These are phyloP conservation scores for Sporothrix luriei DNA, from an alignment of 2,329 filamentous ascomycete genomes.

Conservation along the genomic window DNA sequence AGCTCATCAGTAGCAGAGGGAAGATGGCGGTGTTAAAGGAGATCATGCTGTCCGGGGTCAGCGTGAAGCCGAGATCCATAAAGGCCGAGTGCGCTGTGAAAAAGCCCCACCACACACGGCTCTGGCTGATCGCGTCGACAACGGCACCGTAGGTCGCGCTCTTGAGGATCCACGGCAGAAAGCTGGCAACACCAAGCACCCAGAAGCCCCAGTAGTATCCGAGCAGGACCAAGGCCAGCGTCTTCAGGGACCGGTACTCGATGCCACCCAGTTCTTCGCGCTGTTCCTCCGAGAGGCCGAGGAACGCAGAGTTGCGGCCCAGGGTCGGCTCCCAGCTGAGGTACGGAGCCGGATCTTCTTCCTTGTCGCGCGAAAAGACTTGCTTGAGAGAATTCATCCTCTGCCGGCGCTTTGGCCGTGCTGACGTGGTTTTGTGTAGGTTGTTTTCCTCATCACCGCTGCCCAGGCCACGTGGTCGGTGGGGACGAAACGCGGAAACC, in stretches of 20 bases:
- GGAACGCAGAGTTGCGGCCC: slow-evolving; percentile 73
- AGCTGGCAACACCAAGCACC: slow-evolving; percentile 69
- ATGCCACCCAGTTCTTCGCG: slow-evolving; percentile 94
- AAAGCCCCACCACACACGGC: slow-evolving; percentile 84
- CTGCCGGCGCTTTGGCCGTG: slow-evolving; percentile 45
- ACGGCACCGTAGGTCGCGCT: slow-evolving; percentile 63
- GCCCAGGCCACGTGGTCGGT: neutral
- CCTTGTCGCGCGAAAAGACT: slow-evolving; percentile 57
- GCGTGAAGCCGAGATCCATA: slow-evolving; percentile 90
- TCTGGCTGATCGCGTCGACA: slow-evolving; percentile 64
- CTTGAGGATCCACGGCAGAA: slow-evolving; percentile 79
- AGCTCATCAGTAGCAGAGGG: slow-evolving; percentile 74
- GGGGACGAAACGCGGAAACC: slow-evolving; percentile 49
- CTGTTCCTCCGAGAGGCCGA: slow-evolving; percentile 81
- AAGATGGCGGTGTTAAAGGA: slow-evolving; percentile 80
- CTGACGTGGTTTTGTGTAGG: slow-evolving; percentile 31
- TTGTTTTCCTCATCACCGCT: slow-evolving; percentile 34
- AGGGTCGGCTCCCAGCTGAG: slow-evolving; percentile 92
- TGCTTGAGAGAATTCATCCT: slow-evolving; percentile 63
- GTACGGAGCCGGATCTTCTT: slow-evolving; percentile 72
- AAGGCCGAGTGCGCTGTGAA: slow-evolving; percentile 88
- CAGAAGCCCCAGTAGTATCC: slow-evolving; percentile 84
- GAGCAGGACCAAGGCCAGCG: slow-evolving; percentile 75
- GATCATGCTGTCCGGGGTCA: slow-evolving; percentile 92
- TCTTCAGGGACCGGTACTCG: slow-evolving; percentile 90